These are phyloP conservation scores for Phytophthora litchii DNA, from an alignment of 352 stramenopile species.

Conservation along the genomic window DNA sequence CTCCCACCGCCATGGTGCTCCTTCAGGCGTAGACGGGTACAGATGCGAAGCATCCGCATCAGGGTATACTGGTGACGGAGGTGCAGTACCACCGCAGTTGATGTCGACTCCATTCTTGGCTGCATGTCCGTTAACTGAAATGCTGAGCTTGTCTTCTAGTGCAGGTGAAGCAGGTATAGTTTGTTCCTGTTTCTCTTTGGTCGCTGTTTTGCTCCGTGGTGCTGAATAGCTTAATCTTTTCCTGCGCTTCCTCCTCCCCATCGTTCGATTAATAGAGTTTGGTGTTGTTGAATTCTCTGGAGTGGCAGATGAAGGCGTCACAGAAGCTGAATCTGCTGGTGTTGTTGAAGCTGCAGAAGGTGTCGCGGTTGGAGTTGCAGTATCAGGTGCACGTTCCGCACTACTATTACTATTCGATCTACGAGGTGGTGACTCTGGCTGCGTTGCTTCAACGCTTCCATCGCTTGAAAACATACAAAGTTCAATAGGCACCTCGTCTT, in stretches of 20 bases:
- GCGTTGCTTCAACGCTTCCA: slow-evolving; percentile 30
- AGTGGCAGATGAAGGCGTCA: slow-evolving; percentile 12
- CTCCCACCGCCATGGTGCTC: slow-evolving; percentile 66
- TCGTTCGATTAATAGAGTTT: slow-evolving; percentile 2
- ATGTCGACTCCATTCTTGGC: slow-evolving; percentile 7
- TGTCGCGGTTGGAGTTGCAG: slow-evolving; percentile 2
- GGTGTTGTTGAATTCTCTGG: slow-evolving; percentile 10
- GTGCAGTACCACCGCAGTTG: slow-evolving; percentile 11
- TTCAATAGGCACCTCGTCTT: slow-evolving; percentile 42
- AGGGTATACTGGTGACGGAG: slow-evolving; percentile 51
- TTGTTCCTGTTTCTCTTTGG: slow-evolving; percentile 26
- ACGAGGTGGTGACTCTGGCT: slow-evolving; percentile 5
- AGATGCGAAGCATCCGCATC: slow-evolving; percentile 44
- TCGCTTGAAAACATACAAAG: slow-evolving; percentile 46
- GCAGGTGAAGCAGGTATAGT: slow-evolving; percentile 13
- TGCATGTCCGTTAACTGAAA: slow-evolving; percentile 23
- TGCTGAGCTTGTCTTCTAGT: slow-evolving; percentile 35
- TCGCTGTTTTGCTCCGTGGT: slow-evolving; percentile 20
- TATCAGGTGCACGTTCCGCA: slow-evolving; percentile 2
- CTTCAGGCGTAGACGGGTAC: slow-evolving; percentile 44
- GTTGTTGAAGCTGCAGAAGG: slow-evolving; percentile 5
- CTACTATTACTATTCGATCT: slow-evolving; percentile 8
- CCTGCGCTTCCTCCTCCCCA: slow-evolving; percentile 47
- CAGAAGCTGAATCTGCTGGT: slow-evolving; percentile 3
- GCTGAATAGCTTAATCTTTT: slow-evolving; percentile 49